These are phyloP conservation scores for Naematelia aurantialba DNA, from an alignment of 768 basidiomycete species.

Conservation along the genomic window DNA sequence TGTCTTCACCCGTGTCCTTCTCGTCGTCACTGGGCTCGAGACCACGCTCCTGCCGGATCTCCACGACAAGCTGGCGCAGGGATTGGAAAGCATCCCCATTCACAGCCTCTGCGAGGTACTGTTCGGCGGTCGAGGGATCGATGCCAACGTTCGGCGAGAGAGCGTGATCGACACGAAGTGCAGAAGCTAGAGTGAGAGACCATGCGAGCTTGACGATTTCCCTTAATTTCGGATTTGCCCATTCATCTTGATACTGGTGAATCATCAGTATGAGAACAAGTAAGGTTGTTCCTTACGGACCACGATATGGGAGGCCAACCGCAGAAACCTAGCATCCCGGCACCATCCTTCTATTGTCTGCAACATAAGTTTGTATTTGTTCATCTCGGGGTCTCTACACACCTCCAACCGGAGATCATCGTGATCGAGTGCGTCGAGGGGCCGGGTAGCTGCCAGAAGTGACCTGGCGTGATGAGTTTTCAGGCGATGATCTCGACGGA, in stretches of 20 bases:
- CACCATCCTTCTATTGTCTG: conserved; percentile 30
- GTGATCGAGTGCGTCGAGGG: conserved; percentile 22
- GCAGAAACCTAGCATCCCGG: conserved; percentile 35
- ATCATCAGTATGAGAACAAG: conserved; percentile 7
- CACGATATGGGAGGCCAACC: conserved; percentile 31
- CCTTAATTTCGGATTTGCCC: conserved; percentile 26
- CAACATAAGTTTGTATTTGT: conserved; percentile 1
- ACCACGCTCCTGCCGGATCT: conserved; percentile 32
- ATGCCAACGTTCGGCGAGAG: conserved; percentile 24
- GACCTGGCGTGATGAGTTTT: conserved; percentile 10
- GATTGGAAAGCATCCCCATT: conserved; percentile 34
- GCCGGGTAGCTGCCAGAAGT: conserved; percentile 23
- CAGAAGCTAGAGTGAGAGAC: conserved; percentile 30
- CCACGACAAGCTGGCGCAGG: conserved; percentile 16
- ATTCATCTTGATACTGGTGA: conserved; percentile 36
- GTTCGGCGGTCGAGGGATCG: conserved; percentile 29
- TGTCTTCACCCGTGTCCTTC: conserved; percentile 20
- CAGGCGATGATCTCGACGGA: neutral
- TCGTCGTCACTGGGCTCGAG: conserved; percentile 23
- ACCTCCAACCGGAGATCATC: conserved; percentile 26
- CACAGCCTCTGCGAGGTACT: conserved; percentile 32
- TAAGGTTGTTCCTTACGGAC: conserved; percentile 17
- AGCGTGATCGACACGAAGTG: conserved; percentile 21
- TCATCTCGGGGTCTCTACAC: neutral
- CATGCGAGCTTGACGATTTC: conserved; percentile 38